Evolutionary conservation across 108 stramenopile genomes (phyloP), one percentile per base, ranked within the genome.

Genomic region (Chaetoceros tenuissimus): DNA sequence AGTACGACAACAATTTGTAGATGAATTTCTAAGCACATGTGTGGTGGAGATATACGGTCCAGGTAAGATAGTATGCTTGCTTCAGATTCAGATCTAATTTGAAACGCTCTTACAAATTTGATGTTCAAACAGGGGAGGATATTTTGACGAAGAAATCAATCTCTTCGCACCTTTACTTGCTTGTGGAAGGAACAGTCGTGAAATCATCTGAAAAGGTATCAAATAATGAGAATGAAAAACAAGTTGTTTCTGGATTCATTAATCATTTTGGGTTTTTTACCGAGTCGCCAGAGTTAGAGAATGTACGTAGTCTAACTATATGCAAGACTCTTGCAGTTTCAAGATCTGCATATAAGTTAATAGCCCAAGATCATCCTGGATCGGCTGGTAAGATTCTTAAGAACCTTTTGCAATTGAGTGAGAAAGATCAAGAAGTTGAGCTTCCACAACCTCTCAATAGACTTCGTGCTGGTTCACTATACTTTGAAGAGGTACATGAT

Each of bases 221-320:
- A 43, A 20, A 8, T 26, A 48, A 57, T 31, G 50, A 59, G 20
- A 50, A 10, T 59, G 62, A 52, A 3, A 50, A 29, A 8, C 19
- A 5, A 28, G 27, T 25, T 30, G 53, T n/a, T n/a, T 70, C 72
- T 18, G 67, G 75, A 27, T 81, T 81, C 50, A 71, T 81, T 27
- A 76, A 76, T 51, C 67, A 61, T 21, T 46, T 81, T 25, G 59
- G 61, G 1, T 81, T 81, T 65, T 75, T 81, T 31, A 81, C 80
- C 0, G 80, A 74, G 48, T 67, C 72, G 45, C 73, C 75, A 5
- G 59, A 72, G 31, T 31, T 64, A 1, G 75, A 77, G 28, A 63
- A 73, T 0, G 54, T 75, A 17, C 50, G 62, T 29, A 76, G 72
- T 3, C 44, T 23, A 19, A 57, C 66, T 13, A 66, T 81, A 13